Base-by-base conservation (phyloP, 176 grass and related monocot genomes). In the Rhynchospora pubera region DNA sequence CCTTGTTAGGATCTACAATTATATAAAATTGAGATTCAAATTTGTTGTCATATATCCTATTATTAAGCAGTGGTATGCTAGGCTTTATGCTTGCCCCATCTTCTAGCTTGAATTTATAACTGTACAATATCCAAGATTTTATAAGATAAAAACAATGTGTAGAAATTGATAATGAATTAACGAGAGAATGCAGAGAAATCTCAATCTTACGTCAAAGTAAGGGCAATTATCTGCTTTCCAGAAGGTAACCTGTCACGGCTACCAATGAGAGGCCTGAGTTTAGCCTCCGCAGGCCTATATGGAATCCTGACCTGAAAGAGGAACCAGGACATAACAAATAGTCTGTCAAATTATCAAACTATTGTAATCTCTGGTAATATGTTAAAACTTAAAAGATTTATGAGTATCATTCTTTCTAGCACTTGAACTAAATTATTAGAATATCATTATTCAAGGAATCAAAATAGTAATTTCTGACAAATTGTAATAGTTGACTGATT, bases 1-100 rank as follows among this genome's bases (percentile, higher is more conserved):
- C 95, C 95, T 94, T 98, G 74, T 98, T 98, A 78, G 92, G 91
- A 94, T 98, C 92, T 79, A 90, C 90, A 83, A 98, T 88, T 87
- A 72, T 89, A 84, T 98, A 98, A 61, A 93, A 89, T 62, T 98
- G 95, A 84, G 95, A 98, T 87, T 98, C 95, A 80, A 98, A 93
- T 57, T 98, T 98, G 79, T 94, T 98, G 83, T 98, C 95, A 59
- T 98, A 98, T 82, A 98, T 88, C 85, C 95, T 88, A 82, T 98
- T 93, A 88, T 98, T 98, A 77, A 98, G 85, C 55, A 98, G 82
- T 13, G 95, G 95, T 45, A 98, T 62, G 78, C 67, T 77, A 67
- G 95, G 92, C 85, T 88, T 94, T 93, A 98, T 85, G 90, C 94
- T 91, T 86, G 88, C 89, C 48, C 85, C 78, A 11, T 94, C 92